Base-by-base conservation (phyloP, 2,329 filamentous ascomycete genomes). In the Orbilia blumenaviensis region DNA sequence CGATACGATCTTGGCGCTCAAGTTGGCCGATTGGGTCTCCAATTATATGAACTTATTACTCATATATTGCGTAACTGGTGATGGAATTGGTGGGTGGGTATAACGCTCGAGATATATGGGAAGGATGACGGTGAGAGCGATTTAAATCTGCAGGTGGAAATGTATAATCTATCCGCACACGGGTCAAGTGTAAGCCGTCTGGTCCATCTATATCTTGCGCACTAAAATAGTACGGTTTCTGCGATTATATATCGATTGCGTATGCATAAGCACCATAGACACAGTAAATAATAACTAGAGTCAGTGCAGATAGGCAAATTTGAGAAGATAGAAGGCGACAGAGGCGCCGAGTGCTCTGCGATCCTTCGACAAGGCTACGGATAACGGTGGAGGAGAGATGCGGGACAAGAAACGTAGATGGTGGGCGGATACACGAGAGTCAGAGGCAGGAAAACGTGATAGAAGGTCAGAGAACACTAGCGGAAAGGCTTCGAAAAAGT, bases 151-250 rank as follows among this genome's bases (percentile, higher is more conserved):
- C 42, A n/a, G 29, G 60, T 44, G 46, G 48, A 54, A 27, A 75
- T 25, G 64, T 63, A 69, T 64, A 58, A 69, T 69, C 58, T 76
- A 69, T 62, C 54, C 54, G 42, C 56, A 32, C 18, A 63, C 29
- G 10, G 29, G 25, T 16, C 48, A 56, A 58, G 41, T 38, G 64
- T 69, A 69, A 69, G 64, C 32, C 52, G 38, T 56, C 52, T 56
- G n/a, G n/a, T n/a, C n/a, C 29, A 54, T 64, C 46, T 61, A 50
- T 56, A 63, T 41, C 42, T 50, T 52, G 50, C 52, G 32, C 38
- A 66, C 38, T 6, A 42, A 61, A 16, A 62, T 46, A 16, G 27
- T 50, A 36, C 18, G n/a, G 58, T 52, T 29, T 25, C 46, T 52
- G 14, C 32, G 18, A 41, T 62, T 75, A 62, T 52, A 32, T 52